Evolutionary conservation across 2,329 filamentous ascomycete species (phyloP).

Genomic region (Akanthomyces lecanii): DNA sequence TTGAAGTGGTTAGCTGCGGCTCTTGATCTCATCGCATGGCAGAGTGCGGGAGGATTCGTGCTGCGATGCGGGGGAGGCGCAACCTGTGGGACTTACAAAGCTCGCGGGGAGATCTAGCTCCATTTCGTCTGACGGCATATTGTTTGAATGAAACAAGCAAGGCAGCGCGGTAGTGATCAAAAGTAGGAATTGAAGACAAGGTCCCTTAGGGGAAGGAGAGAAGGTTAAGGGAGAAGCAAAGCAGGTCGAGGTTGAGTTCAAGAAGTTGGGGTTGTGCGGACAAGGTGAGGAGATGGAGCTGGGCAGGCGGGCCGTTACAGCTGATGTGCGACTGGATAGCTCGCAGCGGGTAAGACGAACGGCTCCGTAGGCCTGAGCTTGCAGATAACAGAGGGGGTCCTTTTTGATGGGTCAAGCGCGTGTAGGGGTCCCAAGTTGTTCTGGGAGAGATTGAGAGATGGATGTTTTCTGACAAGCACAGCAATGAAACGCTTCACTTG

Average conservation of each 20-base stretch:
- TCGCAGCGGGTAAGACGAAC: conserved; percentile 5
- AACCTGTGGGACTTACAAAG: conserved; percentile 5
- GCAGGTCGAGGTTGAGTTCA: background rate
- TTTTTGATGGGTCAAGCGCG: conserved; percentile 1
- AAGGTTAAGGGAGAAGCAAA: background rate
- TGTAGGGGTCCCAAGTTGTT: background rate
- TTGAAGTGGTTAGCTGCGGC: background rate
- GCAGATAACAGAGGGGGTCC: conserved; percentile 2
- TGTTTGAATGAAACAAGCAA: background rate
- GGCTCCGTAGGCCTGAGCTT: background rate
- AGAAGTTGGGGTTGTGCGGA: background rate
- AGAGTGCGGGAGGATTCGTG: background rate
- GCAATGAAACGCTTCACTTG: background rate
- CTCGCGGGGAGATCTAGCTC: background rate
- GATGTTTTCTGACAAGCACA: background rate
- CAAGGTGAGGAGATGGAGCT: background rate
- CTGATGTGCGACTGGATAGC: background rate
- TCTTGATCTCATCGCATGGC: background rate
- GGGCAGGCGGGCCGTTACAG: background rate
- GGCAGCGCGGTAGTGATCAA: background rate
- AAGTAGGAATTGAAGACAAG: background rate
- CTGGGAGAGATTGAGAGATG: background rate
- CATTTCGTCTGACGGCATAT: background rate
- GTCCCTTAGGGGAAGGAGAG: background rate
- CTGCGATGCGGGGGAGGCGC: background rate